These are phyloP conservation scores for Cytidiella melzeri DNA, from an alignment of 768 basidiomycete genomes.

Conservation along the genomic window DNA sequence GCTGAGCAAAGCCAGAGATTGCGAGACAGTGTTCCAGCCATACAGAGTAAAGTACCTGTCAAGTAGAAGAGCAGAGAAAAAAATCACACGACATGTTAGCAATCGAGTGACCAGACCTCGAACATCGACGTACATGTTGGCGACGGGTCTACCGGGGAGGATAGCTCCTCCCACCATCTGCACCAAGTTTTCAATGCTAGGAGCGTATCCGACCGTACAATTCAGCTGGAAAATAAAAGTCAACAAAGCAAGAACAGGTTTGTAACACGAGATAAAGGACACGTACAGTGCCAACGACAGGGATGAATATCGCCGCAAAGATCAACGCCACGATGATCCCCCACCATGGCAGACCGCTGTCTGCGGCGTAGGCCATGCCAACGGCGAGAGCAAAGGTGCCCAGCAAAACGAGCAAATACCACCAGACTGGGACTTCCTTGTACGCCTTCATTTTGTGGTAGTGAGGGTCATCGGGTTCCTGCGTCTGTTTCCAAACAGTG, in stretches of 20 bases:
- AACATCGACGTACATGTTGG: constrained; percentile 40
- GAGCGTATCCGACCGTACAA: constrained; percentile 15
- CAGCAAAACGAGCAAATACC: constrained; percentile 38
- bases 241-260: too few relatives aligned
- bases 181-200: constrained; percentile 24
- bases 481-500: constrained; percentile 30
- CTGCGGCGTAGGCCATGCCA: constrained; percentile 44
- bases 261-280: too few relatives aligned
- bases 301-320: constrained; percentile 41
- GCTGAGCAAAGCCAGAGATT: constrained; percentile 43
- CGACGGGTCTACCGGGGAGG: constrained; percentile 42
- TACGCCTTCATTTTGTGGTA: constrained; percentile 47
- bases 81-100: not conserved
- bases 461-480: constrained; percentile 44
- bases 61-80: not conserved
- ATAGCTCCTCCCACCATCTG: constrained; percentile 47
- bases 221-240: constrained; percentile 27
- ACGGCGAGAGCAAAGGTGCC: constrained; percentile 42
- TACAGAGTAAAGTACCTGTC: constrained; percentile 10
- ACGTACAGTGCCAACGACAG: constrained; percentile 53
- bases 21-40: constrained; percentile 39
- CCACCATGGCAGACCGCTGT: constrained; percentile 51
- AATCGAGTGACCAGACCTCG: not conserved
- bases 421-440: constrained; percentile 39
- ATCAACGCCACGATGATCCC: constrained; percentile 44